Base-by-base conservation (phyloP, 2,329 filamentous ascomycete species). In the Trichoderma koningiopsis region DNA sequence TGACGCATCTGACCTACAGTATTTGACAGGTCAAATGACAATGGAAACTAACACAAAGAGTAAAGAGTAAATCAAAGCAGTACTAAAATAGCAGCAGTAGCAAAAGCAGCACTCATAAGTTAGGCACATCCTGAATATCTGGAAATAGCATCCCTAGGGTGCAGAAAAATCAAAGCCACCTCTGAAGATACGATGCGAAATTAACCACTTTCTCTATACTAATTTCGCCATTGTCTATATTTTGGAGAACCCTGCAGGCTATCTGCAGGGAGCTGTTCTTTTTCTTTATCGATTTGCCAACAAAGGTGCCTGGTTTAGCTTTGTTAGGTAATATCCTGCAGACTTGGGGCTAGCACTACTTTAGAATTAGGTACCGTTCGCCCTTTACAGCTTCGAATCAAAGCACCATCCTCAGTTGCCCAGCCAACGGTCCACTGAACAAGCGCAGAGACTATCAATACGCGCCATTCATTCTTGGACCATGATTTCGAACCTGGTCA, bases 21-120 rank as follows among this genome's bases (percentile, higher is more conserved):
- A 37, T 6, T 22, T 16, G 33, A 43, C 52, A 33, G 62, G 62
- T 65, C 62, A 65, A 65, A 53, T 57, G 62, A 65, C 40, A 43
- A n/a, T 43, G 40, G 6, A 19, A 43, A 43, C 40, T 43, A 29
- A 19, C 40, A 27, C 62, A 43, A 65, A 27, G 31, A 43, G 24
- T 27, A 37, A 53, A n/a, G 40, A 43, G 33, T 40, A 40, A 16
- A 6, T 6, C 37, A 37, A 14, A 4, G 3, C 14, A 37, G 37
- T 19, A 40, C 37, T 19, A 40, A 40, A 3, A 35, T 35, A 35
- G 37, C 6, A 40, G 37, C 7, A 19, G 3, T 43, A n/a, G 40
- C 6, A 43, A 43, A 43, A n/a, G 40, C n/a, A n/a, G 19, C 40
- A n/a, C 8, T 8, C 40, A n/a, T 10, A 4, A 13, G 19, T n/a